Evolutionary conservation across 2,329 filamentous ascomycete species (phyloP).

Genomic region (Venturia carpophila): DNA sequence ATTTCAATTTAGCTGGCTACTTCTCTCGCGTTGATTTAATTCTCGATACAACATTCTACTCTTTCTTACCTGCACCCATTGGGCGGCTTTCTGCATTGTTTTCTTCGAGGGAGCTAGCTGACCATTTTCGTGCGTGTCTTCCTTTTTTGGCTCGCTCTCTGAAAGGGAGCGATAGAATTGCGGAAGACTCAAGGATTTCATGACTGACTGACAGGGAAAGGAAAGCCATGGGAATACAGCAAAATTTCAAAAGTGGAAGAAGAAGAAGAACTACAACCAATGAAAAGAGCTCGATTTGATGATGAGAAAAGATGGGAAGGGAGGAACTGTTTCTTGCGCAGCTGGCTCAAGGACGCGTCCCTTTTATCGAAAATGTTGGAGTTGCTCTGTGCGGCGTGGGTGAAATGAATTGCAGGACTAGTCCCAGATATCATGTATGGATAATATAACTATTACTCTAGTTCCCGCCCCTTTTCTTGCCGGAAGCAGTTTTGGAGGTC

Average conservation of each 20-base stretch:
- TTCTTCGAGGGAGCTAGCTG: neutral
- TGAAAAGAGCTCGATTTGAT: neutral
- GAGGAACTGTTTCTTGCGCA: neutral
- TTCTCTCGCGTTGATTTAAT: neutral
- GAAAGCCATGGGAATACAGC: neutral
- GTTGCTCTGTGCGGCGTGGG: neutral
- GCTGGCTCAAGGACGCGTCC: neutral
- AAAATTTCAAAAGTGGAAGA: neutral
- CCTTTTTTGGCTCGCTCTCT: neutral
- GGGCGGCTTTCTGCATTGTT: conserved; percentile 2
- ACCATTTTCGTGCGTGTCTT: neutral
- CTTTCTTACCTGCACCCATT: neutral
- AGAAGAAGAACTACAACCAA: neutral
- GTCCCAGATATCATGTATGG: neutral
- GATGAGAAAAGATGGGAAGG: neutral
- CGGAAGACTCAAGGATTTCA: neutral
- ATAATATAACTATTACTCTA: neutral
- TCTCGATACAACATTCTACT: neutral
- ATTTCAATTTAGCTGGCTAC: neutral
- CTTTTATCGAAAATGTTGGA: neutral
- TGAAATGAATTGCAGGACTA: neutral
- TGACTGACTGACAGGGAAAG: neutral
- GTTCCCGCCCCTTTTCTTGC: neutral
- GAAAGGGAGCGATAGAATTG: neutral
- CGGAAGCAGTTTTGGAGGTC: neutral